Evolutionary conservation across 2,329 filamentous ascomycete species (phyloP).

Genomic region (Rutstroemia sp.): DNA sequence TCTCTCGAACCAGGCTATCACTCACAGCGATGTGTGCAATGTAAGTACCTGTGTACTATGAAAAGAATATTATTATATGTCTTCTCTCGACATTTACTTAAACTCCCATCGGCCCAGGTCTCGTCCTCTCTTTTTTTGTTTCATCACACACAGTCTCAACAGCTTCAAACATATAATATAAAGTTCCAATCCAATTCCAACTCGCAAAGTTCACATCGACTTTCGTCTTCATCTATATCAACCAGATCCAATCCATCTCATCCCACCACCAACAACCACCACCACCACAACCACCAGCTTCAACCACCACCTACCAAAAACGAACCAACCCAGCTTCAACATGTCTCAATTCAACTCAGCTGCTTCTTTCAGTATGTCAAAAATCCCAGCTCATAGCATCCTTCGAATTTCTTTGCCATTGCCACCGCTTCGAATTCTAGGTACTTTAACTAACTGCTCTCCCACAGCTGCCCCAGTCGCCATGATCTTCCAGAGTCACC

Average conservation of each 20-base stretch:
- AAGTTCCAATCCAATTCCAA: conserved; percentile 2
- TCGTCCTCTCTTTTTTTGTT: conserved; percentile 1
- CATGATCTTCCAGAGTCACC: conserved; percentile 5
- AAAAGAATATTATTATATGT: background rate
- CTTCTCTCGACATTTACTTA: conserved; percentile 1
- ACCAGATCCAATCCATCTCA: background rate
- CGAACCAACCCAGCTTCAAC: background rate
- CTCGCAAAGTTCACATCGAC: background rate
- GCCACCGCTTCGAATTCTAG: background rate
- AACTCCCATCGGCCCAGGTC: background rate
- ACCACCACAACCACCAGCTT: background rate
- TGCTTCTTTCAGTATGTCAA: conserved; percentile 5
- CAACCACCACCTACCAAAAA: background rate
- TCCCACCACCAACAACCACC: background rate
- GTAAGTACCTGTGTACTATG: background rate
- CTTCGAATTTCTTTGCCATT: background rate
- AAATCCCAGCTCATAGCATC: background rate
- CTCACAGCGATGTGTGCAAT: background rate
- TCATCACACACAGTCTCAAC: conserved; percentile 3
- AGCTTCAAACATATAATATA: conserved; percentile 3
- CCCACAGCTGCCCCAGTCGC: background rate
- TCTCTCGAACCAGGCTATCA: background rate
- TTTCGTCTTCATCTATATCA: background rate
- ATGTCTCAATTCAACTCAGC: conserved; percentile 1
- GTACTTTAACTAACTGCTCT: background rate